Evolutionary conservation across 441 rosid species (phyloP).

Genomic region (Metrosideros polymorpha): DNA sequence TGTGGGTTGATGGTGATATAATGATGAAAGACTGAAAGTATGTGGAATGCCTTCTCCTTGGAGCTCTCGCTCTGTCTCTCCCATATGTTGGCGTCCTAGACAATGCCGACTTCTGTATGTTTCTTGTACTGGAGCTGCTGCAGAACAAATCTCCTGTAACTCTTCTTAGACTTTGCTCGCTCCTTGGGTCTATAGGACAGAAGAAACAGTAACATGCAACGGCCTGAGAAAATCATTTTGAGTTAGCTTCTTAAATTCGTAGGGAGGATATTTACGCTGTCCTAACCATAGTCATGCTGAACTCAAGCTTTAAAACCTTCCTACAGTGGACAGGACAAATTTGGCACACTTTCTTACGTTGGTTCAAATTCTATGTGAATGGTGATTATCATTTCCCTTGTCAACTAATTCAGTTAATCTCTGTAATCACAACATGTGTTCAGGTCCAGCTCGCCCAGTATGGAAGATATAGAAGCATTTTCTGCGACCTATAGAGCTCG

Average conservation of each 20-base stretch:
- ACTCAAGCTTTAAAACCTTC: background rate
- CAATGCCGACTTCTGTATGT: background rate
- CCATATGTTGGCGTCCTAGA: background rate
- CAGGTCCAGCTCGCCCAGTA: slow-evolving; percentile 65
- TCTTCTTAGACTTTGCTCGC: background rate
- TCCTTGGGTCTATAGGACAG: background rate
- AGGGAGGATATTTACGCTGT: background rate
- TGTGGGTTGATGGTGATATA: background rate
- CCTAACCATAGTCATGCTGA: background rate
- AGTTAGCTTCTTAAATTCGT: background rate
- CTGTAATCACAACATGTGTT: background rate
- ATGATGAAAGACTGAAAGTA: background rate
- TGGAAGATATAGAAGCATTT: slow-evolving; percentile 77
- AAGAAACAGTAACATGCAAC: background rate
- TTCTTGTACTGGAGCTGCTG: background rate
- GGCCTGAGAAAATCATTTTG: background rate
- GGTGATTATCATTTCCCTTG: background rate
- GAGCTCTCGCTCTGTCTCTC: background rate
- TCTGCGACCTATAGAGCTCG: slow-evolving; percentile 42
- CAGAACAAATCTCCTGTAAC: background rate
- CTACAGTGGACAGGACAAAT: background rate
- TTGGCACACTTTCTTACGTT: background rate
- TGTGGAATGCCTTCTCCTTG: background rate
- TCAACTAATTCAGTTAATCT: background rate
- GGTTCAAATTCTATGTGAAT: background rate